Evolutionary conservation across 768 basidiomycete species (phyloP).

Genomic region (Cystobasidium ongulense): DNA sequence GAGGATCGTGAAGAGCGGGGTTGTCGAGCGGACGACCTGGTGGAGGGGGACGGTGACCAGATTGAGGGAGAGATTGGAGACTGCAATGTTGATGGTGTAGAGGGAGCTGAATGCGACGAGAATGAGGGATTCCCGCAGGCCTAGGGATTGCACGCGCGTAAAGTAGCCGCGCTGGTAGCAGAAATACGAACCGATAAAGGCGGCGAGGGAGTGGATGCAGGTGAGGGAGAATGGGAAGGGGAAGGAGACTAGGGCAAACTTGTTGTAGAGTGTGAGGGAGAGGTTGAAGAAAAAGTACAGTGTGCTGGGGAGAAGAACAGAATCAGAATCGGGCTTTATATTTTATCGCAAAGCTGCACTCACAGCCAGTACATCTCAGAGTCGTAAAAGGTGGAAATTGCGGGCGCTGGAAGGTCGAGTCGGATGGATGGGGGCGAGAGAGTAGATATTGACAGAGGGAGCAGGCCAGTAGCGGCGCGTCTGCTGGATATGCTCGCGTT

Average conservation of each 20-base stretch:
- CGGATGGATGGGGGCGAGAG: not conserved
- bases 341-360: not conserved
- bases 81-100: slow-evolving; percentile 87
- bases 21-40: slow-evolving; percentile 85
- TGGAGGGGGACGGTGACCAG: slow-evolving; percentile 56
- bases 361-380: slow-evolving; percentile 26
- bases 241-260: slow-evolving; percentile 77
- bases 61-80: slow-evolving; percentile 74
- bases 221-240: slow-evolving; percentile 95
- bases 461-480: not conserved
- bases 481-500: slow-evolving; percentile 1
- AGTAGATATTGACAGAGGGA: not conserved
- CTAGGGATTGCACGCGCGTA: slow-evolving; percentile 53
- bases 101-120: slow-evolving; percentile 75
- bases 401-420: not conserved
- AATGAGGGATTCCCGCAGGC: slow-evolving; percentile 53
- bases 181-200: slow-evolving; percentile 65
- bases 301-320: not conserved
- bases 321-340: not conserved
- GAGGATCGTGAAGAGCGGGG: slow-evolving; percentile 82
- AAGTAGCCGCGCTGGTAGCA: slow-evolving; percentile 59
- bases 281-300: slow-evolving; percentile 84
- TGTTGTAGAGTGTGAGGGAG: slow-evolving; percentile 88
- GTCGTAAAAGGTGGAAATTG: not conserved
- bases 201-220: slow-evolving; percentile 79